Evolutionary conservation across 192 early-diverging fungal species (phyloP), one percentile per base, ranked within the genome.

Genomic region (Cetraspora pellucida): DNA sequence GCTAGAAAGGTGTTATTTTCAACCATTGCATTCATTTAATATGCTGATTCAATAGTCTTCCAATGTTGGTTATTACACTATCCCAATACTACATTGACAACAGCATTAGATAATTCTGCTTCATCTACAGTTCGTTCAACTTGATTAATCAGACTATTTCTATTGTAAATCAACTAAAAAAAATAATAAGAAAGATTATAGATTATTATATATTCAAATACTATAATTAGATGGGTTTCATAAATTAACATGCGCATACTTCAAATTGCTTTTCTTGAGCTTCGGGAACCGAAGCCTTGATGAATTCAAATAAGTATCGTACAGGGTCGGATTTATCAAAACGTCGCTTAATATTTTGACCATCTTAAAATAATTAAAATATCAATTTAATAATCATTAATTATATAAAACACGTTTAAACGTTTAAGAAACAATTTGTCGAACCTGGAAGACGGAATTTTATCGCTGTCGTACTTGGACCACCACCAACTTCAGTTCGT

Each of bases 301-400:
- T 82, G 64, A 84, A 97, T 80, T 95, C 91, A 86, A 97, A 97
- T 45, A 99, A 78, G 8, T 80, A 79, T 44, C 81, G 86, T 2
- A 98, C 94, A 23, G 84, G 85, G 72, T 92, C 93, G 0, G 87
- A 77, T 78, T 92, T 93, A 45, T 79, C 75, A 80, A 99, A 95
- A 69, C 90, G 87, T 57, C 93, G 88, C 65, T 97, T 90, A 31
- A 91, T 79, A 21, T 90, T 90, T 21, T 85, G 81, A 17, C 97
- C 96, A 82, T 93, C 92, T 87, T 70, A 73, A 25, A 96, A 6
- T 7, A 81, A n/a, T n/a, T 45, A 93, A 89, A 68, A 10, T 49
- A 21, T 49, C 16, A 25, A 45, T 25, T 19, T 30, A 16, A 71
- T 71, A 54, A 60, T 1, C 23, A 47, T 19, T 46, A 19, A 59